phyloP scores from a whole-genome alignment of 768 basidiomycete genomes.

The Suillus fuscotomentosus region DNA sequence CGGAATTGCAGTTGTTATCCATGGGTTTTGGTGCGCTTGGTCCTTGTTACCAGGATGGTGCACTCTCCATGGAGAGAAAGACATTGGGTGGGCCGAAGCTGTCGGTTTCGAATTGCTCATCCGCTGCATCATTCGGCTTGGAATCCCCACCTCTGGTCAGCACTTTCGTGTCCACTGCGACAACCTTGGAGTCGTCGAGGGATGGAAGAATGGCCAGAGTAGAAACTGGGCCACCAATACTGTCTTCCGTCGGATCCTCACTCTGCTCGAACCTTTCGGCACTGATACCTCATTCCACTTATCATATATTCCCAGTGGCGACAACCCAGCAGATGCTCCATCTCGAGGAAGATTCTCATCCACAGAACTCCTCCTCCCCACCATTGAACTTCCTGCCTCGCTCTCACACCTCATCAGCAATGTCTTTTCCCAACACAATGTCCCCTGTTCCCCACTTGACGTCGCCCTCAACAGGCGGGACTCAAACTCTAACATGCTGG shows the following conservation, averaged over 20 bases:
- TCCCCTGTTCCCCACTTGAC: too few species aligned
- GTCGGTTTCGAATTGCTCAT: not conserved
- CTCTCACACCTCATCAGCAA: too few species aligned
- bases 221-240: not conserved
- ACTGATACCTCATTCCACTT: not conserved
- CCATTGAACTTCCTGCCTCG: too few species aligned
- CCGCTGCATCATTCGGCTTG: too few species aligned
- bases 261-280: accelerated
- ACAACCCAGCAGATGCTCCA: not conserved
- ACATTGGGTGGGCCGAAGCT: not conserved
- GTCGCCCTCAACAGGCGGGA: too few species aligned
- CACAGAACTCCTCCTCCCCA: not conserved
- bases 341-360: not conserved
- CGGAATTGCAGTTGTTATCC: not conserved
- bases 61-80: not conserved
- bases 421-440: too few species aligned
- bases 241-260: too few species aligned
- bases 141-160: too few species aligned
- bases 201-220: not conserved
- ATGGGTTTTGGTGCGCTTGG: not conserved
- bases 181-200: not conserved
- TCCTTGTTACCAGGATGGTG: not conserved
- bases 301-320: not conserved
- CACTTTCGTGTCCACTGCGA: not conserved
- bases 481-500: too few species aligned